phyloP scores from a whole-genome alignment of 2,329 filamentous ascomycete species.

The Xylariaceae sp. region DNA sequence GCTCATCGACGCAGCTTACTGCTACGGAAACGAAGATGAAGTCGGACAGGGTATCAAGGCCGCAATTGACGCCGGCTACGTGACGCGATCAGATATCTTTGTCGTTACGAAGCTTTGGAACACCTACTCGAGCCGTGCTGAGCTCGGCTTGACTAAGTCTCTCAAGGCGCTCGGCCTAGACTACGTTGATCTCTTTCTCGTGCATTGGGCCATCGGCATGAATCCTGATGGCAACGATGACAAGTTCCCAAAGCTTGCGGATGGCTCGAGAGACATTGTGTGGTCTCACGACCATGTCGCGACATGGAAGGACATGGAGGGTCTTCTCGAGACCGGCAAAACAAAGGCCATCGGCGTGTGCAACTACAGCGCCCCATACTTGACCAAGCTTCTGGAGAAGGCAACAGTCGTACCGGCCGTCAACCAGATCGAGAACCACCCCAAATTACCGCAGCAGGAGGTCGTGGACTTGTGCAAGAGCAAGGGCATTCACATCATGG shows the following conservation, averaged over 20 bases:
- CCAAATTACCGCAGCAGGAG: constrained; percentile 66
- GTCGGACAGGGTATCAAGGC: constrained; percentile 75
- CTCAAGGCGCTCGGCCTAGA: constrained; percentile 70
- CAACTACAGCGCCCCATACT: constrained; percentile 56
- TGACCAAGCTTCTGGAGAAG: constrained; percentile 50
- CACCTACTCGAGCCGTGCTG: constrained; percentile 68
- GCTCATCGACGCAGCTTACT: constrained; percentile 69
- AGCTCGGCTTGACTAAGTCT: constrained; percentile 68
- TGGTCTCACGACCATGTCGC: constrained; percentile 65
- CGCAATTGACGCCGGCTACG: constrained; percentile 62
- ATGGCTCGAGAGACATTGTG: constrained; percentile 72
- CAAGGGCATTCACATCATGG: constrained; percentile 68
- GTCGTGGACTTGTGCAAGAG: constrained; percentile 65
- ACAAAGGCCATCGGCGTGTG: constrained; percentile 51
- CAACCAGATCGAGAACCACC: constrained; percentile 74
- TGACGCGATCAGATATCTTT: constrained; percentile 76
- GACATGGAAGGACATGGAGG: constrained; percentile 75
- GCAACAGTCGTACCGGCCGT: constrained; percentile 57
- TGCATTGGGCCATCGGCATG: constrained; percentile 82
- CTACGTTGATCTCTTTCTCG: constrained; percentile 76
- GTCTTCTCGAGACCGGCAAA: constrained; percentile 57
- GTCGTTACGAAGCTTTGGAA: constrained; percentile 84
- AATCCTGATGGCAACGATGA: constrained; percentile 73
- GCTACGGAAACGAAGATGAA: constrained; percentile 78
- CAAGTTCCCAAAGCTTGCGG: constrained; percentile 68